Evolutionary conservation across 306 rosid genomes (phyloP), one percentile per base, ranked within the genome.

Genomic region (Citrullus amarus): DNA sequence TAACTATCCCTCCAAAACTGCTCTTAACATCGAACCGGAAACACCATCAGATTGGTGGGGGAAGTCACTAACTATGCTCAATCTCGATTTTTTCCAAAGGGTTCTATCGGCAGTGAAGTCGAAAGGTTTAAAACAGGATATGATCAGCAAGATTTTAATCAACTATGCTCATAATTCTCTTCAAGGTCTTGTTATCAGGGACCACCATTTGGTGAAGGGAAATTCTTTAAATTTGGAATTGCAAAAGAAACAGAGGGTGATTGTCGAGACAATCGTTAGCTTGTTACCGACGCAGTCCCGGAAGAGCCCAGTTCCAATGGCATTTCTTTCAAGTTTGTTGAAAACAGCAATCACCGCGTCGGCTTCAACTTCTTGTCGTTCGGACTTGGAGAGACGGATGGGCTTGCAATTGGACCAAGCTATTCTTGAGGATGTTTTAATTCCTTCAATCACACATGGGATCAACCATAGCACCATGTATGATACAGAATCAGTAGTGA

Each of bases 31-130:
- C 48, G 96, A 94, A 73, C 88, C 96, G 1, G 99, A 92, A 78
- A 92, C 97, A 1, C 99, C 96, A 8, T 83, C 89, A n/a, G 91
- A 96, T 75, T 96, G 99, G 99, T 96, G 99, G 99, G 99, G 98
- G 0, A 91, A 93, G 48, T 85, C 92, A 1, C 94, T 96, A 15
- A 79, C 77, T 17, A 80, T 86, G 70, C 98, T 96, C 72, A 84
- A 71, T 63, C 98, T 92, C 43, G 96, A 93, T 51, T 88, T 93
- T 83, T 96, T 96, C 83, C 90, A 90, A 81, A 41, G 99, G 59
- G 98, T 92, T 76, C 68, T 96, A 50, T 79, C 94, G 11, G 90
- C 96, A 1, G 86, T 93, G 77, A 96, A 92, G 75, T 88, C 97
- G 6, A 96, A 96, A 87, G 99, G 99, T 16, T 88, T 96, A 57